Evolutionary conservation across 2,329 filamentous ascomycete genomes (phyloP), one percentile per base, ranked within the genome.

Genomic region (Dactylellina sp.): DNA sequence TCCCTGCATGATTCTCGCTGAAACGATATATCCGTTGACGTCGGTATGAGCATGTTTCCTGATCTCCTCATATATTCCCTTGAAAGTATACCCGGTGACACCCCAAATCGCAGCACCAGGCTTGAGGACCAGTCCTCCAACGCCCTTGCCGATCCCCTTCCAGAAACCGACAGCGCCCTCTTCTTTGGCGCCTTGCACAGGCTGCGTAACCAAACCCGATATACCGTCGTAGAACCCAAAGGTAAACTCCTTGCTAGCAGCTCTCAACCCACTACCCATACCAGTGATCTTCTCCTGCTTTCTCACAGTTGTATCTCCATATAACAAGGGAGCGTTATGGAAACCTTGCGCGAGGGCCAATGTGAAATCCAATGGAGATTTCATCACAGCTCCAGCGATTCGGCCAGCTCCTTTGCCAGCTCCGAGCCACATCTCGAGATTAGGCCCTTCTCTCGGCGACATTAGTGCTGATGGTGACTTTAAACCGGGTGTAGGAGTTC

Each of bases 311-410:
- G 91, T 88, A 78, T 96, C 93, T 44, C 93, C 91, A 79, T 97
- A 97, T 0, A 97, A 83, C 77, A 87, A 89, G 0, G 93, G 93
- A 4, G 91, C 89, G 78, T 97, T 97, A 79, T 94, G 90, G 80
- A 97, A 96, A 0, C 93, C 93, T 80, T 90, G 91, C 0, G 93
- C 90, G 39, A 97, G 82, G 0, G 91, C 91, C 44, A 97, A 82
- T 42, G 91, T 91, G 76, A 97, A 90, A 80, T 96, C 92, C 85
- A 95, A 89, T 0, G 93, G 93, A 1, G 89, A 89, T 77, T 91
- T 91, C 55, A 66, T 66, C 18, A 74, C 87, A n/a, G 90, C 89
- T 9, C 86, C 86, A 3, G 93, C 87, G 52, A 95, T 89, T n/a
- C 88, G 87, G 20, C 87, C 86, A 37, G 93, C 85, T 1, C 89